Evolutionary conservation across 805 yeast species (phyloP).

Genomic region (Metschnikowia shivogae): DNA sequence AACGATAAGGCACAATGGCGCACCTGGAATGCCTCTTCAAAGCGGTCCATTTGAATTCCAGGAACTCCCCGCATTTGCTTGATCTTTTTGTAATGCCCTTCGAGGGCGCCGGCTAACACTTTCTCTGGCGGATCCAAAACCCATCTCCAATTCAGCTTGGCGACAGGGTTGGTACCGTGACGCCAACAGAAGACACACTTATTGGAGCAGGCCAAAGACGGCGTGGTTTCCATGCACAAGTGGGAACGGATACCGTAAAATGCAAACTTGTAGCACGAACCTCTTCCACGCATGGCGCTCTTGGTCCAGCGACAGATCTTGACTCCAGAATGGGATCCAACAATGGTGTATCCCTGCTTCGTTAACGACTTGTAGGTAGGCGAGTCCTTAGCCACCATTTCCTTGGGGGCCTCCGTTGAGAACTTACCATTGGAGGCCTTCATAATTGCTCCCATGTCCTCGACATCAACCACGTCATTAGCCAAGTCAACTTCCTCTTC

Average conservation of each 20-base stretch:
- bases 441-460: slow-evolving; percentile 74
- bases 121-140: slow-evolving; percentile 86
- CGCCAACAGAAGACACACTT: slow-evolving; percentile 98
- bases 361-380: slow-evolving; percentile 87
- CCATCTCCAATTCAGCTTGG: slow-evolving; percentile 91
- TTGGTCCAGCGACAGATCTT: slow-evolving; percentile 96
- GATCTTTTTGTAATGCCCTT: slow-evolving; percentile 86
- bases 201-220: slow-evolving; percentile 88
- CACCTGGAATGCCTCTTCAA: slow-evolving; percentile 85
- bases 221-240: slow-evolving; percentile 94
- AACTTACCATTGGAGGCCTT: slow-evolving; percentile 29
- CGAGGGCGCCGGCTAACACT: slow-evolving; percentile 78
- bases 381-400: slow-evolving; percentile 86
- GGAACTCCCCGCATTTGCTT: slow-evolving; percentile 96
- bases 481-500: slow-evolving; percentile 37
- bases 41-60: slow-evolving; percentile 84
- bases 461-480: slow-evolving; percentile 65
- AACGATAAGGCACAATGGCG: slow-evolving; percentile 88
- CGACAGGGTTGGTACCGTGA: slow-evolving; percentile 95
- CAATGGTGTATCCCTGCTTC: slow-evolving; percentile 89
- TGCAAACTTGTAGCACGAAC: slow-evolving; percentile 90
- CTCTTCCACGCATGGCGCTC: slow-evolving; percentile 88
- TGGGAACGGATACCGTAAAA: slow-evolving; percentile 88
- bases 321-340: slow-evolving; percentile 93
- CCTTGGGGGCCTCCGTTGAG: slow-evolving; percentile 38